A percentile compares a stretch with the other conserved stretches of the same genome.
Conservation (phyloP, 345 rosid species). For the Gossypium turneri region DNA sequence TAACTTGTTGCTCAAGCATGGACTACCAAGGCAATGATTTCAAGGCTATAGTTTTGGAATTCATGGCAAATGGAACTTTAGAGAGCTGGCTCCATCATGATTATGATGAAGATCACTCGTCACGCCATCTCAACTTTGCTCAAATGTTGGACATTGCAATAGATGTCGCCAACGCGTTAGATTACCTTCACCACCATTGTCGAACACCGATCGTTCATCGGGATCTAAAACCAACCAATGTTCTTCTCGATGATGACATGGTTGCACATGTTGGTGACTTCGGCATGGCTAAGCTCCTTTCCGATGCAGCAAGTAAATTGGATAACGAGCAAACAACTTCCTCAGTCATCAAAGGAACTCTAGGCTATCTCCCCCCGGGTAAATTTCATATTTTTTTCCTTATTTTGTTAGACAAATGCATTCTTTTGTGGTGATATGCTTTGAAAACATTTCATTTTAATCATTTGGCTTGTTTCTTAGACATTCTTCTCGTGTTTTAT, state of each 20-base stretch:
- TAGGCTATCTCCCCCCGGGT: slow-evolving; percentile 26
- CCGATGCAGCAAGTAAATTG: background rate
- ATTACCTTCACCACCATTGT: slow-evolving; percentile 26
- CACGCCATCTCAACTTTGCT: background rate
- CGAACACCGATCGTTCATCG: slow-evolving; percentile 18
- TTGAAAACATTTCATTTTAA: background rate
- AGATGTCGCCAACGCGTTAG: slow-evolving; percentile 25
- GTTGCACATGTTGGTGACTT: slow-evolving; percentile 28
- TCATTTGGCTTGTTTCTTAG: background rate
- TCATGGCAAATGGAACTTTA: slow-evolving; percentile 14
- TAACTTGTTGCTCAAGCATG: slow-evolving; percentile 27
- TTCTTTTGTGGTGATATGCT: background rate
- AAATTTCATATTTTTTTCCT: background rate
- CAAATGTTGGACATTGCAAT: slow-evolving; percentile 20
- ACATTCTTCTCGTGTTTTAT: too few species aligned
- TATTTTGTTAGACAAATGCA: background rate
- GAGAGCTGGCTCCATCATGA: slow-evolving; percentile 10
- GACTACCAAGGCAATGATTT: slow-evolving; percentile 14
- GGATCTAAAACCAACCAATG: slow-evolving; percentile 27
- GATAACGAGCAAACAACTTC: background rate
- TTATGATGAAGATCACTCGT: background rate
- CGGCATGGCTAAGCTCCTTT: slow-evolving; percentile 24
- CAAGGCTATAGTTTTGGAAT: slow-evolving; percentile 28
- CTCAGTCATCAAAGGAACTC: slow-evolving; percentile 12
- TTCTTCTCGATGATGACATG: slow-evolving; percentile 29